Evolutionary conservation across 164 flowering plant genomes (phyloP).

Genomic region (Vitis labrusca): DNA sequence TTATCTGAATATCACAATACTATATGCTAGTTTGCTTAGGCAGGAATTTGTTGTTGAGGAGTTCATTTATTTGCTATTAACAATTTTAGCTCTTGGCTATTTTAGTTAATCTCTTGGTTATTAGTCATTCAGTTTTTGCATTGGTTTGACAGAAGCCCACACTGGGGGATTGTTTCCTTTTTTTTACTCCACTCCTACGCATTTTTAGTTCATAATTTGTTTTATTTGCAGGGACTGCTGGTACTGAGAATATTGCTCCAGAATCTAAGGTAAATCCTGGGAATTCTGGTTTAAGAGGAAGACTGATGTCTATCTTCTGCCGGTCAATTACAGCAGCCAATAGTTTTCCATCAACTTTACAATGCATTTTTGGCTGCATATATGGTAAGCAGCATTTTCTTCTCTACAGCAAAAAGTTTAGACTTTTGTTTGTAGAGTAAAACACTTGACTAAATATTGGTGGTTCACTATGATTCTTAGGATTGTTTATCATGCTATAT

Average conservation of each 20-base stretch:
- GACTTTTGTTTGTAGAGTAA: neutral
- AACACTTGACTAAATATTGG: too few species aligned
- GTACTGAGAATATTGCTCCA: constrained; percentile 48
- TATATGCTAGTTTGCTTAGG: too few species aligned
- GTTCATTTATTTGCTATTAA: too few species aligned
- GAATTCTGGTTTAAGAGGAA: constrained; percentile 52
- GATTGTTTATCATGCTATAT: too few species aligned
- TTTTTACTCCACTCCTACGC: neutral
- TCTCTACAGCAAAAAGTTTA: neutral
- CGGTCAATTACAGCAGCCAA: constrained; percentile 89
- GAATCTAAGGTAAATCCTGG: constrained; percentile 68
- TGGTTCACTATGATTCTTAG: too few species aligned
- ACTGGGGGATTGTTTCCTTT: too few species aligned
- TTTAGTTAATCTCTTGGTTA: too few species aligned
- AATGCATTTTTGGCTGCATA: constrained; percentile 95
- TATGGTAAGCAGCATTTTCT: constrained; percentile 50
- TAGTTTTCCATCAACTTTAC: constrained; percentile 88
- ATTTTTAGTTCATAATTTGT: neutral
- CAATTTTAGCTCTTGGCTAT: too few species aligned
- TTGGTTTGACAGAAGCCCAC: too few species aligned
- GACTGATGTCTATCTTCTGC: constrained; percentile 75
- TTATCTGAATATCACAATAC: too few species aligned
- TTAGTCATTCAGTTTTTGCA: neutral
- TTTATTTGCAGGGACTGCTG: constrained; percentile 57
- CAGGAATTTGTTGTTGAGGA: too few species aligned